Evolutionary conservation across 805 yeast genomes (phyloP).

Genomic region (Spencermartinsiella europaea): DNA sequence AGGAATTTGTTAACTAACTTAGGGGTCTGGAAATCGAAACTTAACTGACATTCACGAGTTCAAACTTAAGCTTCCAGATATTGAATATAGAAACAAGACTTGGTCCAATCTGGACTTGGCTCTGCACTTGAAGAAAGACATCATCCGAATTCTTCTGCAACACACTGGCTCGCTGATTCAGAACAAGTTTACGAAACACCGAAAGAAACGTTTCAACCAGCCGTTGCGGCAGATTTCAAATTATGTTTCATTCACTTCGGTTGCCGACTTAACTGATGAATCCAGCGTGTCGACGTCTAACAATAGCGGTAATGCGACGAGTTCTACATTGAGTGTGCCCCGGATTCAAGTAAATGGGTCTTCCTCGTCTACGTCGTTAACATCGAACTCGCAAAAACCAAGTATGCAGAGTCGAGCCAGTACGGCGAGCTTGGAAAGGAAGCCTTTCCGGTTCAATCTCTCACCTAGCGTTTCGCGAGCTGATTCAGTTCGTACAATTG

Average conservation of each 20-base stretch:
- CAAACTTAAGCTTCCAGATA: slow-evolving; percentile 56
- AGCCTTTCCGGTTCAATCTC: neutral
- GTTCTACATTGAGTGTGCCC: neutral
- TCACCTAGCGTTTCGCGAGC: neutral
- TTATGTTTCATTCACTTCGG: slow-evolving; percentile 32
- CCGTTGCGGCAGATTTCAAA: slow-evolving; percentile 32
- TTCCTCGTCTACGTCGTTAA: neutral
- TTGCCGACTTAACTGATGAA: slow-evolving; percentile 21
- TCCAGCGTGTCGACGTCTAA: neutral
- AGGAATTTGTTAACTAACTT: slow-evolving; percentile 4
- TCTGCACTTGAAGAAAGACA: slow-evolving; percentile 52
- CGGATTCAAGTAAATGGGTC: neutral
- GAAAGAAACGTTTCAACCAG: slow-evolving; percentile 15
- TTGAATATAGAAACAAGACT: slow-evolving; percentile 54
- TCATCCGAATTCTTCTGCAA: slow-evolving; percentile 34
- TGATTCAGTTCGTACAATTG: neutral
- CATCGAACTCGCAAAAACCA: neutral
- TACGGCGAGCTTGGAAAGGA: neutral
- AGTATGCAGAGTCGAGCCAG: neutral
- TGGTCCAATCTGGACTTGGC: slow-evolving; percentile 72
- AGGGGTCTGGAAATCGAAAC: slow-evolving; percentile 61
- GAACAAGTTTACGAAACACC: slow-evolving; percentile 55
- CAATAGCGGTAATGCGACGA: too few relatives aligned
- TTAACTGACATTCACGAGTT: slow-evolving; percentile 76
- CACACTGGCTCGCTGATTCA: slow-evolving; percentile 70